Percentiles rank a stretch among this genome's conserved stretches.
Conservation (phyloP, 2,329 filamentous ascomycete genomes). For the Stachybotrys chartarum region DNA sequence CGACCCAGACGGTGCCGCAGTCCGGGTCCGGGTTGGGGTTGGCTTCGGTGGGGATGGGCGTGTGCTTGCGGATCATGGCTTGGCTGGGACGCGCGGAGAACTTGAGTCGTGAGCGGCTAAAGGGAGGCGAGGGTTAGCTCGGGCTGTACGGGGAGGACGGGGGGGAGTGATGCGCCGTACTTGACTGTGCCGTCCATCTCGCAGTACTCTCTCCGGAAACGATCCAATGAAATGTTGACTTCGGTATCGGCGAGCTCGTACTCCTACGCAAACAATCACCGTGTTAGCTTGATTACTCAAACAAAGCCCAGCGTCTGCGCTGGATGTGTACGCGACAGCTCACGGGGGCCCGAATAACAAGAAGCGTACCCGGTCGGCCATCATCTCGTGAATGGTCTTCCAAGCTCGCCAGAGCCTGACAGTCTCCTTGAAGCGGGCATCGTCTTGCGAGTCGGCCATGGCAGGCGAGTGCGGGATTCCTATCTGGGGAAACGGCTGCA, state of each 20-base stretch:
- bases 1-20: constrained; percentile 85
- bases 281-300: neutral
- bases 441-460: constrained; percentile 37
- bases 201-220: constrained; percentile 68
- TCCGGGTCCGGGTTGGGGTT: constrained; percentile 66
- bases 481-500: neutral
- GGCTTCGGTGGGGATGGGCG: constrained; percentile 58
- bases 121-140: neutral
- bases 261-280: constrained; percentile 48
- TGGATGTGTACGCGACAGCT: neutral
- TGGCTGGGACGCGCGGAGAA: constrained; percentile 83
- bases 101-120: constrained; percentile 74
- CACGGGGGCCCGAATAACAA: neutral
- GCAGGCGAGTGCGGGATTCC: too few species aligned
- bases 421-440: constrained; percentile 44
- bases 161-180: constrained; percentile 40
- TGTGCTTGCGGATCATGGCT: constrained; percentile 79
- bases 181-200: constrained; percentile 67
- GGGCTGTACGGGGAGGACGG: neutral
- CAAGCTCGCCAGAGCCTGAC: constrained; percentile 86
- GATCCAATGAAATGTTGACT: constrained; percentile 76
- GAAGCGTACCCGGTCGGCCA: constrained; percentile 69
- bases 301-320: neutral
- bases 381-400: constrained; percentile 93
- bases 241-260: constrained; percentile 90